Base-by-base conservation (phyloP, 495 filamentous ascomycete species). In the Aspergillus haitiensis region DNA sequence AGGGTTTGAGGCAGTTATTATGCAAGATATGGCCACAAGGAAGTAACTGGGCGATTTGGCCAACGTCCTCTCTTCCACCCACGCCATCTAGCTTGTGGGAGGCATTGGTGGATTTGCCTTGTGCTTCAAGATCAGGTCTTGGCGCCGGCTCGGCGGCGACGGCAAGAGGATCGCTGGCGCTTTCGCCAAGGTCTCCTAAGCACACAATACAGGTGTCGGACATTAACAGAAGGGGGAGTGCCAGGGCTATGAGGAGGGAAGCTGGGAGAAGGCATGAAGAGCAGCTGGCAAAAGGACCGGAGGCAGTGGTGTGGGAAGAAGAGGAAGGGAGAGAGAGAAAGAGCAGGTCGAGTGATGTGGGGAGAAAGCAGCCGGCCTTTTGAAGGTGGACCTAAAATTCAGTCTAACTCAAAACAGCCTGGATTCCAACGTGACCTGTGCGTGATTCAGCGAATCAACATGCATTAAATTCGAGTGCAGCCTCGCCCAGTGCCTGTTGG, bases 121-220 rank as follows among this genome's bases (percentile, higher is more conserved):
- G 67, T 48, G 66, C 65, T 60, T 67, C 59, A 50, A 70, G 63
- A 67, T 78, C 74, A 66, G 69, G 72, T 75, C 73, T 81, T 78
- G 71, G 77, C 74, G 70, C 75, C 65, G 72, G 68, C 71, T 71
- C 75, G 66, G 70, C 64, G 72, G 69, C 64, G 70, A 71, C 68
- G 72, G 65, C 78, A 71, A 70, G 73, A 71, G 75, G 70, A 72
- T 81, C 75, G 71, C 74, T 80, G 77, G 75, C 76, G 69, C 72
- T 77, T 77, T 80, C 75, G 76, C 86, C 88, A 77, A 97, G 86
- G 78, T 90, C 87, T 75, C 93, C 91, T 75, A 97, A 84, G 84
- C 93, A 97, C 72, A 97, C 89, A 78, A 96, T 96, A 81, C 92
- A 96, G 67, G 91, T 91, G 74, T 95, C 92, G 78, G 90, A 89